Evolutionary conservation across 768 basidiomycete species (phyloP).

Genomic region (Chiua virens): DNA sequence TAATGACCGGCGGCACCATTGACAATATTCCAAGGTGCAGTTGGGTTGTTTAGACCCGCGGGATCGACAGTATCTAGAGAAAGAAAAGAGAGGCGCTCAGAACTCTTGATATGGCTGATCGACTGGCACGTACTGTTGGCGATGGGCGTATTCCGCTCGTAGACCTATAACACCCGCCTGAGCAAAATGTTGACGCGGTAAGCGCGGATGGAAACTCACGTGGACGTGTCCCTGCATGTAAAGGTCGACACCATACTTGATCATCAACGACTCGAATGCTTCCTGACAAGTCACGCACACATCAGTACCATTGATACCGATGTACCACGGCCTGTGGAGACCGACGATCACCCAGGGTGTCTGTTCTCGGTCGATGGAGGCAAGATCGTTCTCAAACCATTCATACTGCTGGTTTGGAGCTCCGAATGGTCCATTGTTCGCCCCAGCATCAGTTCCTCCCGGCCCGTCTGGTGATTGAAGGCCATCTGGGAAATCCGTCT

Average conservation of each 20-base stretch:
- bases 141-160: conserved; percentile 28
- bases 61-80: conserved; percentile 19
- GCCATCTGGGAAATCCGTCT: conserved; percentile 27
- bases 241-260: conserved; percentile 31
- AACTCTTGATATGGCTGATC: too few relatives aligned
- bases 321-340: conserved; percentile 29
- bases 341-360: conserved; percentile 30
- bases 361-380: conserved; percentile 20
- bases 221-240: conserved; percentile 31
- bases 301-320: conserved; percentile 4
- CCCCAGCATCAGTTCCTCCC: conserved; percentile 21
- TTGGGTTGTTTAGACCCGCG: conserved; percentile 24
- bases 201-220: conserved; percentile 7
- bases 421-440: conserved; percentile 27
- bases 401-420: conserved; percentile 28
- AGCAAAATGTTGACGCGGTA: neutral
- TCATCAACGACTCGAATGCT: conserved; percentile 31
- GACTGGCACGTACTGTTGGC: conserved; percentile 22
- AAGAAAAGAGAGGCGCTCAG: neutral
- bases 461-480: conserved; percentile 23
- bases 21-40: conserved; percentile 28
- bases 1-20: conserved; percentile 30
- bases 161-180: conserved; percentile 7
- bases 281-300: conserved; percentile 21
- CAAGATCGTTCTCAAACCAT: conserved; percentile 27